Evolutionary conservation across 139 green algal species (phyloP), one percentile per base, ranked within the genome.

Genomic region (Trebouxia sp.): DNA sequence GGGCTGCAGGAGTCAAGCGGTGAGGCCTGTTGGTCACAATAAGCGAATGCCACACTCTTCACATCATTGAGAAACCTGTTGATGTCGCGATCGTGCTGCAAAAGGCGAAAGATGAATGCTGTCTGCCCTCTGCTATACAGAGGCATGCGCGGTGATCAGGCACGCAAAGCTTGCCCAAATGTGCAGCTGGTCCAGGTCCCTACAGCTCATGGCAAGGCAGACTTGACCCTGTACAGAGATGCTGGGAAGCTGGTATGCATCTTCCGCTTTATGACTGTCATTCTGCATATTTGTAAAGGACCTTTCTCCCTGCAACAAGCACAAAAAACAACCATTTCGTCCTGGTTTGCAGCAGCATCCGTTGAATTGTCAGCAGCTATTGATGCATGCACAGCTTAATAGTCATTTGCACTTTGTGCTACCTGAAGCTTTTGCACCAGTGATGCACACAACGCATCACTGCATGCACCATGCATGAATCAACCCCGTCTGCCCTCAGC

Each of bases 111-210:
- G 42, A 48, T 20, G 45, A 50, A 51, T 1, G 39, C 24, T 56
- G 35, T 35, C 35, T 20, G 26, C 11, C 22, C 20, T 47, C 15
- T 75, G 41, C 10, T 3, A 8, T 77, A 41, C 48, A 92, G 92
- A 8, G 88, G 88, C 82, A 94, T 95, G 92, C 82, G 86, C 22
- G 92, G 86, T 8, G 79, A 91, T 51, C 83, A 92, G 42, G 93
- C 90, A 7, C 78, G 86, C 28, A 81, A 89, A 65, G 56, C 86
- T 12, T 97, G 93, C 75, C 89, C 91, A 6, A 85, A 93, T 4
- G 75, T 97, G 48, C 55, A 90, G 39, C 75, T 95, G 3, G 87
- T 95, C 8, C 89, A 94, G 67, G 93, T 97, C n/a, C 93, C 93
- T 26, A 92, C 89, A 1, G 85, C 88, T 0, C 86, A 97, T 77